These are phyloP conservation scores for Helichrysum umbraculigerum DNA, from an alignment of 129 eudicot genomes.

Conservation along the genomic window DNA sequence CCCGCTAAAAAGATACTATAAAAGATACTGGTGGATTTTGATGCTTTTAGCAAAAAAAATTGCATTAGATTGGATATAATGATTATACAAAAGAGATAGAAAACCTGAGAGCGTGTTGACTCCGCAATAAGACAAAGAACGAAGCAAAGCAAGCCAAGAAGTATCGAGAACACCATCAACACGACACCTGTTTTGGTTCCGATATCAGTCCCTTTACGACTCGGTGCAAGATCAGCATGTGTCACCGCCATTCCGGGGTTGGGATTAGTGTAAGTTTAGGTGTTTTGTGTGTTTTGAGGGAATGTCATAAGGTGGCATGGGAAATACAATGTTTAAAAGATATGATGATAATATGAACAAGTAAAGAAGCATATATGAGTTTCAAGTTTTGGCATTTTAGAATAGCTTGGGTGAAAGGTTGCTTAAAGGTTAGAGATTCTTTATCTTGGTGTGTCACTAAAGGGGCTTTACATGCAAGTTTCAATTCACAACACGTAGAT, in stretches of 20 bases:
- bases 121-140: constrained; percentile 85
- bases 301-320: constrained; percentile 8
- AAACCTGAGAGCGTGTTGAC: constrained; percentile 85
- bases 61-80: not conserved
- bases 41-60: not conserved
- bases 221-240: constrained; percentile 87
- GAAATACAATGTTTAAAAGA: constrained; percentile 8
- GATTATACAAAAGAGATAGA: not conserved
- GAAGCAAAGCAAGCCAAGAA: constrained; percentile 83
- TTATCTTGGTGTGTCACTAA: constrained; percentile 33
- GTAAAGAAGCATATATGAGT: constrained; percentile 1
- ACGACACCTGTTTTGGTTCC: constrained; percentile 74
- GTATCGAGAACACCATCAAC: constrained; percentile 58
- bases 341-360: not conserved
- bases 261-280: constrained; percentile 4
- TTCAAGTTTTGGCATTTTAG: constrained; percentile 38
- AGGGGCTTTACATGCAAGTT: constrained; percentile 40
- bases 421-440: constrained; percentile 88
- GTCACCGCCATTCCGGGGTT: constrained; percentile 61
- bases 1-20: not conserved
- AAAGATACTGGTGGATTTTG: not conserved
- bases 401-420: constrained; percentile 97
- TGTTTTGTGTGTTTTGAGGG: not conserved
- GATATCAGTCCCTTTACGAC: constrained; percentile 41
- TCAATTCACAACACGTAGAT: constrained; percentile 19